Evolutionary conservation across 2,329 filamentous ascomycete species (phyloP).

Genomic region (Scedosporium aurantiacum): DNA sequence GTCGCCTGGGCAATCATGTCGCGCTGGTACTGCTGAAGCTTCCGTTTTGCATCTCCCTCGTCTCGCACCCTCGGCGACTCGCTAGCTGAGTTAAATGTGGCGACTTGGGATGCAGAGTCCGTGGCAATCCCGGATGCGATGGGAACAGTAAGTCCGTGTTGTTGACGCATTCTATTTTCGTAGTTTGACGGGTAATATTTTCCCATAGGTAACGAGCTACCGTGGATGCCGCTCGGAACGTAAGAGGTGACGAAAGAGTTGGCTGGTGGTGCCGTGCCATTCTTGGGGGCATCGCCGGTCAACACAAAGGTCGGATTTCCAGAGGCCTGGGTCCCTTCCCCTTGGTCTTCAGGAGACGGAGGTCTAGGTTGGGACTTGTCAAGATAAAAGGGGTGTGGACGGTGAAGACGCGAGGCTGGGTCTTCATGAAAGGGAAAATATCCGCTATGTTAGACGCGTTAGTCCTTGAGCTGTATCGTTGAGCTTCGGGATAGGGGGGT

Average conservation of each 20-base stretch:
- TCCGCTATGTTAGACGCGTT: conserved; percentile 27
- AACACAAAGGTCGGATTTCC: neutral
- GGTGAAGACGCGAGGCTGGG: conserved; percentile 31
- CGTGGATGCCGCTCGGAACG: conserved; percentile 36
- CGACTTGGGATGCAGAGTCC: conserved; percentile 25
- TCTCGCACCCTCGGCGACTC: conserved; percentile 2
- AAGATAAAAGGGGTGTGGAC: conserved; percentile 38
- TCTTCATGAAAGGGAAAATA: conserved; percentile 53
- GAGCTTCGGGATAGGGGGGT: too few species aligned
- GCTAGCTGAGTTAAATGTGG: conserved; percentile 8
- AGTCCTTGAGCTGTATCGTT: conserved; percentile 1
- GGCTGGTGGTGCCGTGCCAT: neutral
- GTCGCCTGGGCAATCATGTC: conserved; percentile 50
- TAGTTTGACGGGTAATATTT: conserved; percentile 57
- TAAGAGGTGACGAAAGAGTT: conserved; percentile 30
- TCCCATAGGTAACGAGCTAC: conserved; percentile 40
- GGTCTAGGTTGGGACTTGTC: neutral
- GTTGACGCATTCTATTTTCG: conserved; percentile 26
- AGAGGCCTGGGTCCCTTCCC: neutral
- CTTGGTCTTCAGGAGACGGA: neutral
- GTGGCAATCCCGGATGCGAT: conserved; percentile 15
- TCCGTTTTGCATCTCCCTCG: conserved; percentile 35
- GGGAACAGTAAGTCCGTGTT: conserved; percentile 12
- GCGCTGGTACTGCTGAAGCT: conserved; percentile 46
- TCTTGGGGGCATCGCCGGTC: neutral